Evolutionary conservation across 768 basidiomycete genomes (phyloP), one percentile per base, ranked within the genome.

Genomic region (Dacryopinax spathularia): DNA sequence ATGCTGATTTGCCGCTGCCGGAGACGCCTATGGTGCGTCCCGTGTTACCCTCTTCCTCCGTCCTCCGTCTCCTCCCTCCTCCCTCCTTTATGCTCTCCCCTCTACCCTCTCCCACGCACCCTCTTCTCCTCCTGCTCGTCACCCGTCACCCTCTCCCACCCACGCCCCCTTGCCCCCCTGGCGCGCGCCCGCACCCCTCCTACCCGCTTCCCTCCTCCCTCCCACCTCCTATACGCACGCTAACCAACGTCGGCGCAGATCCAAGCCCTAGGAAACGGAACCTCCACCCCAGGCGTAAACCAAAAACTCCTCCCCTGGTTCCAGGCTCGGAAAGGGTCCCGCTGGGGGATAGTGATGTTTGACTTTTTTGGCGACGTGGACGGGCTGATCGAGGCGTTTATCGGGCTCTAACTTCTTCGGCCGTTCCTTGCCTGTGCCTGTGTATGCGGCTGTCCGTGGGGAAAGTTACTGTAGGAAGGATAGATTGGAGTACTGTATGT

Each of bases 211-310:
- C 39, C 18, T 41, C 4, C 39, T 22, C 39, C 22, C 7, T 18
- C 18, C 39, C 39, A 6, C 18, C 4, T 18, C 18, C 18, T 6
- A 6, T 15, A 6, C 39, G 39, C 18, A 18, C 7, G 9, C 35
- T 36, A 36, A 36, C 35, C 39, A 41, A 5, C 7, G 22, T 15
- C 39, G 5, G 39, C 39, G 15, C 15, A 34, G 29, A 34, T 27
- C 20, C 59, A 34, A 25, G 63, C 63, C 31, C 56, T 41, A 25
- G 63, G 63, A 33, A 64, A 60, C 43, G 56, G 56, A 18, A 60
- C 48, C 15, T 29, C 33, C 20, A 33, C 37, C 29, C 63, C 48
- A 18, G 63, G 63, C 12, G 56, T 64, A 33, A 64, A 64, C 59
- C 56, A 60, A 27, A 64, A 35, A 33, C 56, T 60, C 7, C 33